Evolutionary conservation across 2,329 filamentous ascomycete species (phyloP), one percentile per base, ranked within the genome.

Genomic region (Apiospora marii): DNA sequence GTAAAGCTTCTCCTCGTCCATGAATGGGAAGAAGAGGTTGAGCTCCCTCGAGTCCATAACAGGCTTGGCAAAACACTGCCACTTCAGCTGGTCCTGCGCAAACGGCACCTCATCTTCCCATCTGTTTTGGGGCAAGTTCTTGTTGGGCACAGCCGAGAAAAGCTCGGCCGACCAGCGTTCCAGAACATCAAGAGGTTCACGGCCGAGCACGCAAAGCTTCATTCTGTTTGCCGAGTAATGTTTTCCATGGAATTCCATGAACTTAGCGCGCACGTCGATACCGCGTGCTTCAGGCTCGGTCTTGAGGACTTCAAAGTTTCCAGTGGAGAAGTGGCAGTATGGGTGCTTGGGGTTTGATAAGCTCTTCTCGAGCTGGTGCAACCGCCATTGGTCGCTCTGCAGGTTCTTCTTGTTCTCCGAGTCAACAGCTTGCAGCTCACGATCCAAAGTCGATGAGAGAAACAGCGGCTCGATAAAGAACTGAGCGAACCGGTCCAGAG

Each of bases 401-500:
- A 98, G 85, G 77, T 98, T 98, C 88, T 98, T 98, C 88, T 98
- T 98, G 85, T 98, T 97, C 82, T 98, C 95, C 6, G 95, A 98
- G 80, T 98, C 95, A 27, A 98, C 95, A 0, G 95, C 95, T 76
- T 89, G 91, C 74, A 98, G 86, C 83, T 98, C 95, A 69, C 95
- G 90, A 78, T 98, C 95, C 68, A 98, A 83, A 0, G 95, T 96
- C 75, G 91, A 94, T 71, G 92, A 91, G 13, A 97, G 87, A 81
- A 98, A 98, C 46, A 98, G 87, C 72, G 90, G 90, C 24, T 98
- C 91, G 71, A 88, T 89, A 0, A 93, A 92, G 81, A 98, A 98
- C 94, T 98, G 95, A 16, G 95, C 93, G 82, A 98, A 98, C 46
- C 95, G 92, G 81, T 98, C 95, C 70, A 98, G 87, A 5, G 93